Percentiles rank a stretch among this genome's conserved stretches.
Conservation (phyloP, 306 rosid genomes). For the Mucuna pruriens region DNA sequence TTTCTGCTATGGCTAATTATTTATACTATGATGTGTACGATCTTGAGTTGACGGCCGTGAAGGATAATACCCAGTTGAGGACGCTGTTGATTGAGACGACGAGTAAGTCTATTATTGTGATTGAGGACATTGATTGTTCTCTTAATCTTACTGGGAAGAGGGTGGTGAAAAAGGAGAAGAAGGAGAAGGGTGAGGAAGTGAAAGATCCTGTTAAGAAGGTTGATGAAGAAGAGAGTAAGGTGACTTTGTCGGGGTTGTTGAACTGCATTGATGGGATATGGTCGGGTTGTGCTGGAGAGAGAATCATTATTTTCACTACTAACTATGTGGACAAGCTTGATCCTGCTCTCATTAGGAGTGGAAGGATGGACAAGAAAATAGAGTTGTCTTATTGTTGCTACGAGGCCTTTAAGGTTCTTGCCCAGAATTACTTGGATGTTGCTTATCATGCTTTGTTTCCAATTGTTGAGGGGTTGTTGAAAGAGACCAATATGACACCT, state of each 20-base stretch:
- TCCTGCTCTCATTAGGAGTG: constrained; percentile 10
- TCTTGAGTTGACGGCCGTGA: neutral
- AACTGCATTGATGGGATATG: constrained; percentile 21
- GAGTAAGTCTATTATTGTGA: neutral
- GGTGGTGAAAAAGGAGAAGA: neutral
- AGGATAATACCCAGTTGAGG: neutral
- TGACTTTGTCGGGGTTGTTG: constrained; percentile 12
- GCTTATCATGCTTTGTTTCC: neutral
- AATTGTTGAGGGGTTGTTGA: neutral
- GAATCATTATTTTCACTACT: neutral
- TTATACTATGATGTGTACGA: constrained; percentile 1
- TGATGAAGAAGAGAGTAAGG: constrained; percentile 15
- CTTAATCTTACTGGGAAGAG: constrained; percentile 17
- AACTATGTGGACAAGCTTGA: constrained; percentile 8
- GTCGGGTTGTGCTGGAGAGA: neutral
- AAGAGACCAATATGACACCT: constrained; percentile 1
- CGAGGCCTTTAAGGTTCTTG: constrained; percentile 10
- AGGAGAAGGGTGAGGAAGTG: neutral
- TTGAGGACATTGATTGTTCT: constrained; percentile 6
- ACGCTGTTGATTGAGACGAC: neutral
- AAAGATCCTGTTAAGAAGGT: neutral
- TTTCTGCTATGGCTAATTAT: neutral
- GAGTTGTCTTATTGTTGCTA: constrained; percentile 4
- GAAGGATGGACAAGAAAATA: constrained; percentile 2
- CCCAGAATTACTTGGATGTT: neutral